Conservation (phyloP, 192 early-diverging fungal genomes). For the Gamsiella multidivaricata region DNA sequence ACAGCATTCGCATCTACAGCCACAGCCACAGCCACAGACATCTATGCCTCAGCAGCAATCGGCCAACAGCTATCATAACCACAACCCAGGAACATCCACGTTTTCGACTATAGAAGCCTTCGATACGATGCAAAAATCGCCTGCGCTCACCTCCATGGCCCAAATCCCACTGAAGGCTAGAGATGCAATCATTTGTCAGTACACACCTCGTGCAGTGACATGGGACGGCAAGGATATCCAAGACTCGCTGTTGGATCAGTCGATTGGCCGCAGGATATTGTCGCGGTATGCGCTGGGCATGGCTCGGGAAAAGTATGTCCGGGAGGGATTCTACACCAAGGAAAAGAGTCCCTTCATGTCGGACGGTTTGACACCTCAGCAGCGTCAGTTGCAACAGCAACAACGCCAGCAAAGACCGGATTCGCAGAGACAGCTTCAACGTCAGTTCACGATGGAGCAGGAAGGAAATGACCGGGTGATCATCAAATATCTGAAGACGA, state of each 20-base stretch:
- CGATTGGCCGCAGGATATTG: constrained; percentile 31
- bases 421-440: constrained; percentile 2
- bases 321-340: constrained; percentile 33
- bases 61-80: background rate
- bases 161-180: constrained; percentile 6
- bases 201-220: constrained; percentile 18
- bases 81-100: constrained; percentile 4
- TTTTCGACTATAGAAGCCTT: constrained; percentile 5
- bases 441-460: constrained; percentile 33
- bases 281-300: constrained; percentile 25
- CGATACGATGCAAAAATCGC: constrained; percentile 21
- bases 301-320: constrained; percentile 29
- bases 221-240: constrained; percentile 42
- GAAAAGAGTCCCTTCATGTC: constrained; percentile 32
- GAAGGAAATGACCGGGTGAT: constrained; percentile 49
- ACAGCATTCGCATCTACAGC: background rate
- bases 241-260: constrained; percentile 13
- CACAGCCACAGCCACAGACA: too few relatives aligned
- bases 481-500: constrained; percentile 37
- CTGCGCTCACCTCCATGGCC: constrained; percentile 1
- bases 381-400: constrained; percentile 15
- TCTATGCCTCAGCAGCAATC: too few relatives aligned
- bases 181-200: constrained; percentile 33
- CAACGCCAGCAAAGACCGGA: background rate
- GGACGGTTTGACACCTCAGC: constrained; percentile 6